Percentiles rank a stretch among this genome's conserved stretches.
Conservation (phyloP, 1,139 yeast species). For the Taphrina flavorubra region DNA sequence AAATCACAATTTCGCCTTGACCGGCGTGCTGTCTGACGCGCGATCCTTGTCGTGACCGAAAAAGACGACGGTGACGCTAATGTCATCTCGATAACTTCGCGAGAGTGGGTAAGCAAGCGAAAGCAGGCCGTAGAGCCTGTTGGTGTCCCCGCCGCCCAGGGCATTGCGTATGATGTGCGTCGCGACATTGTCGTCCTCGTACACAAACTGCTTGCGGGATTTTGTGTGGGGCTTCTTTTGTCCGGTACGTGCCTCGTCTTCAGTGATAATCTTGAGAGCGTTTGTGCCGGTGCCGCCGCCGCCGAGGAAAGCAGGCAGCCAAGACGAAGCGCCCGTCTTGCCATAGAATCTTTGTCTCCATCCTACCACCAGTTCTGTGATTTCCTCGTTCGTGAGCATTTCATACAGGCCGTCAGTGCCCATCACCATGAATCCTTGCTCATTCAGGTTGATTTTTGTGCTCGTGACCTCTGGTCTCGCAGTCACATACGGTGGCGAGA, state of each 20-base stretch:
- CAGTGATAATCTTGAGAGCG: slow-evolving; percentile 6
- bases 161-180: slow-evolving; percentile 95
- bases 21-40: neutral
- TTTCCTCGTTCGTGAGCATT: slow-evolving; percentile 88
- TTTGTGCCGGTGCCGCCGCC: neutral
- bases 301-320: slow-evolving; percentile 36
- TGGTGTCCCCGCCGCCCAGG: slow-evolving; percentile 85
- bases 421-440: slow-evolving; percentile 85
- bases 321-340: slow-evolving; percentile 18
- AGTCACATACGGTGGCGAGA: slow-evolving; percentile 95
- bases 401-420: slow-evolving; percentile 96
- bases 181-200: slow-evolving; percentile 75
- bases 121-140: slow-evolving; percentile 83
- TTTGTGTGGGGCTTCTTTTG: slow-evolving; percentile 18
- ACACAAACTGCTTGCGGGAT: slow-evolving; percentile 41
- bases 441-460: slow-evolving; percentile 70
- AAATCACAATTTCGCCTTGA: slow-evolving; percentile 27
- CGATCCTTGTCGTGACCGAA: slow-evolving; percentile 62
- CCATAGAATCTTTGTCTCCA: slow-evolving; percentile 63
- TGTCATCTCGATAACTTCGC: slow-evolving; percentile 89
- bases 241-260: slow-evolving; percentile 21
- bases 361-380: slow-evolving; percentile 86
- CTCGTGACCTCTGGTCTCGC: slow-evolving; percentile 94
- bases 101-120: slow-evolving; percentile 94
- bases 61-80: slow-evolving; percentile 93